phyloP scores from a whole-genome alignment of 2,329 filamentous ascomycete species.

The Fusarium sp. region DNA sequence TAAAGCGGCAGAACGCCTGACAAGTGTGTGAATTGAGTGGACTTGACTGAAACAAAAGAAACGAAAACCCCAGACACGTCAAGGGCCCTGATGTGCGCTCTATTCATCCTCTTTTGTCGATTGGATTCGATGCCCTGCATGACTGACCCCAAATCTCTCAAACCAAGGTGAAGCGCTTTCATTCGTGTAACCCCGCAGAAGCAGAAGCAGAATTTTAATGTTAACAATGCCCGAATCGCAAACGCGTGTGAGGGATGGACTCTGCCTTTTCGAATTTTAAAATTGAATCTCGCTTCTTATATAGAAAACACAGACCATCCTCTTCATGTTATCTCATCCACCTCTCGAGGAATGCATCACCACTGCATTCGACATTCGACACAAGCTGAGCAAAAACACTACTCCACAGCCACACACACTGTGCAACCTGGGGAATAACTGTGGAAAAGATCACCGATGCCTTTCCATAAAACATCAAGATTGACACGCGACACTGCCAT shows the following conservation, averaged over 20 bases:
- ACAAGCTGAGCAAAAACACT: not conserved
- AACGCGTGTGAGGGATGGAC: not conserved
- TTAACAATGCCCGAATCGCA: not conserved
- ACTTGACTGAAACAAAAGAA: constrained; percentile 2
- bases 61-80: not conserved
- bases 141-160: constrained; percentile 1
- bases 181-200: constrained; percentile 9
- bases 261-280: not conserved
- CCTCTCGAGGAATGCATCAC: not conserved
- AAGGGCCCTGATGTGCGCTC: constrained; percentile 25
- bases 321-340: too few relatives aligned
- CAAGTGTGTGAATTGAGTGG: not conserved
- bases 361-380: not conserved
- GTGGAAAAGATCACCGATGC: constrained; percentile 24
- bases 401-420: constrained; percentile 26
- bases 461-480: constrained; percentile 22
- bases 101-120: constrained; percentile 20
- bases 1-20: not conserved
- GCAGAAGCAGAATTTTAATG: not conserved
- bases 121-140: not conserved
- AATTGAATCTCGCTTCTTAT: too few relatives aligned
- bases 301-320: too few relatives aligned
- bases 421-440: constrained; percentile 14
- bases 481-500: constrained; percentile 3
- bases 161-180: not conserved